Evolutionary conservation across 2,329 filamentous ascomycete genomes (phyloP), one percentile per base, ranked within the genome.

Genomic region (Neocatenulostroma microsporum): DNA sequence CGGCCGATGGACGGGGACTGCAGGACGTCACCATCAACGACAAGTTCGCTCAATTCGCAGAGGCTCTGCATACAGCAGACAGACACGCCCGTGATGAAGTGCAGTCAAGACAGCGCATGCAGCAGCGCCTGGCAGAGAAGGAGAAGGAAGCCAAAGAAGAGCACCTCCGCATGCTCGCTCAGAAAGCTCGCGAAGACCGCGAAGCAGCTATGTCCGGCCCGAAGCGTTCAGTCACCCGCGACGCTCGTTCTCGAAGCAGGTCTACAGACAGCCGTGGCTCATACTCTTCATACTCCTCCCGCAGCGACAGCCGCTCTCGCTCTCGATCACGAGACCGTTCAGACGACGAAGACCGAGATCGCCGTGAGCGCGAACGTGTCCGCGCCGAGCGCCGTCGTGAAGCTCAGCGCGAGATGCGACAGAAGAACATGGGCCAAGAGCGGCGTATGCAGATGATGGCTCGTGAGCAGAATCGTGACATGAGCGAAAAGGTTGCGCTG

Each of bases 21-120:
- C 87, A 95, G 61, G 91, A 98, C 58, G 79, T 94, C 27, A 82
- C 86, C 5, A 96, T 98, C 65, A 96, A 94, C 64, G 91, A 98
- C 69, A 96, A 95, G 59, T 96, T 98, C 57, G 89, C 89, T 2
- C 86, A 94, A 54, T 93, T 98, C 57, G 84, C 87, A 0, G 91
- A 98, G 63, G 87, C 89, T 0, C 68, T 98, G 24, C 93, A 91
- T 61, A 93, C 91, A 47, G 91, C 91, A 1, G 91, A 98, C 58
- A 74, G 89, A 31, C 91, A 96, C 60, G 91, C 91, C 6, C 77
- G 91, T 54, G 91, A 98, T 56, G 91, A 98, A 61, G 89, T 98
- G 37, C 82, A 89, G 55, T 84, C 94, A 59, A 78, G 91, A 48
- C 81, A 87, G 6, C 70, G 85, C 48, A 96, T 98, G 89, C 91